A percentile compares a stretch with the other conserved stretches of the same genome.
Evolutionary conservation across 2,329 filamentous ascomycete genomes (phyloP).

Genomic region (Calonectria honghensis): DNA sequence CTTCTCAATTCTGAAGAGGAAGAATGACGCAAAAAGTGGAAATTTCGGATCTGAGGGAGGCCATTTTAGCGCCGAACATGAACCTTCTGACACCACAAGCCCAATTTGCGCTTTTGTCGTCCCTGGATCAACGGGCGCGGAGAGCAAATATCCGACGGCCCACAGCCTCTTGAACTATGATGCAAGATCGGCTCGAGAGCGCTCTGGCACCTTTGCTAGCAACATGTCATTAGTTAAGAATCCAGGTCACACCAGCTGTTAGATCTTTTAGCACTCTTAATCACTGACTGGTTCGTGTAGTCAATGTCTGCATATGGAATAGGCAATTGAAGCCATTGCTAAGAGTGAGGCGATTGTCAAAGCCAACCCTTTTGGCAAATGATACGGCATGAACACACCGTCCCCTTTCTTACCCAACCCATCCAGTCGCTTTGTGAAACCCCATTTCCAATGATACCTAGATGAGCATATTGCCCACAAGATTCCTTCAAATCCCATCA

Average conservation of each 20-base stretch:
- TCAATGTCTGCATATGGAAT: neutral
- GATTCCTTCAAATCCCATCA: neutral
- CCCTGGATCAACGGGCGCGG: slow-evolving; percentile 19
- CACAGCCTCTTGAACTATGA: neutral
- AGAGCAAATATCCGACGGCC: slow-evolving; percentile 16
- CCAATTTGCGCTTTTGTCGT: slow-evolving; percentile 16
- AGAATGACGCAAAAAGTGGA: slow-evolving; percentile 27
- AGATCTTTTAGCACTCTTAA: neutral
- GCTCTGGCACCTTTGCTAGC: slow-evolving; percentile 1
- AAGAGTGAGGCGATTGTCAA: neutral
- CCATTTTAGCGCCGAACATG: slow-evolving; percentile 25
- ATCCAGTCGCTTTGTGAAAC: neutral
- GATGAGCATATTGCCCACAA: neutral
- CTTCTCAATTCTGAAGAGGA: neutral
- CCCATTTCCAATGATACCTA: neutral
- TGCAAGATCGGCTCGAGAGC: neutral
- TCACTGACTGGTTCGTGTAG: neutral
- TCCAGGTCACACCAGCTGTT: neutral
- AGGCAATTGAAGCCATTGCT: neutral
- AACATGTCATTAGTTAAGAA: neutral
- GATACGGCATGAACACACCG: neutral
- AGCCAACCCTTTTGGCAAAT: neutral
- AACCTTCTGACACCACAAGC: slow-evolving; percentile 11
- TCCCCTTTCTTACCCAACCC: neutral
- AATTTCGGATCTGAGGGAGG: slow-evolving; percentile 10